Evolutionary conservation across 163 green algal species (phyloP).

Genomic region (Chloroidium sp.): DNA sequence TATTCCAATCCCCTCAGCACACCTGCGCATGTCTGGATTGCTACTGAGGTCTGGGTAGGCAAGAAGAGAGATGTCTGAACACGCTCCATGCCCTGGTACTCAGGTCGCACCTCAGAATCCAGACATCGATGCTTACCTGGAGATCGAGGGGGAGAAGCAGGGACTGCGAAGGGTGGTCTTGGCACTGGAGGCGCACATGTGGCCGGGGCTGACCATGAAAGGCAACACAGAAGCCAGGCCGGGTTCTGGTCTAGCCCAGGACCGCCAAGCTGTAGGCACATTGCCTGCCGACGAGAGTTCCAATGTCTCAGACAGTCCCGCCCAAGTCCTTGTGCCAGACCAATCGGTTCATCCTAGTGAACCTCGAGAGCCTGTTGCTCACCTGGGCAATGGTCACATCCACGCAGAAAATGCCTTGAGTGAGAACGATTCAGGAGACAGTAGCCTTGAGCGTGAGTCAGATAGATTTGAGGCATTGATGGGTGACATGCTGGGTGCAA

Average conservation of each 20-base stretch:
- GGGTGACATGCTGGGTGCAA: not conserved
- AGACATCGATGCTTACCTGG: not conserved
- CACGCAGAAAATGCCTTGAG: not conserved
- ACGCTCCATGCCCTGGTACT: no score
- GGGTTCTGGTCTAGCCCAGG: not conserved
- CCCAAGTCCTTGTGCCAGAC: not conserved
- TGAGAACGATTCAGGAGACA: not conserved
- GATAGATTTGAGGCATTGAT: not conserved
- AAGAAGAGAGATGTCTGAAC: no score
- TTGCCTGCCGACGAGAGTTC: no score
- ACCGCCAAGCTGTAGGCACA: no score
- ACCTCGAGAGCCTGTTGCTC: not conserved
- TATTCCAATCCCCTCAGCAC: not conserved
- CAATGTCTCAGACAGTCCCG: no score
- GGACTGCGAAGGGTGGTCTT: constrained; percentile 38
- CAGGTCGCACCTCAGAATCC: not conserved
- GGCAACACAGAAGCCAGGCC: not conserved
- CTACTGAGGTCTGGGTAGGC: not conserved
- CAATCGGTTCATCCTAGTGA: not conserved
- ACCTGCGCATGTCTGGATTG: not conserved
- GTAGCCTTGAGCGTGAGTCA: not conserved
- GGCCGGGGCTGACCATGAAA: constrained; percentile 44
- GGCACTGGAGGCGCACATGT: constrained; percentile 57
- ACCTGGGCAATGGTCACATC: not conserved
- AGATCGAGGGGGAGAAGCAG: constrained; percentile 21